Evolutionary conservation across 352 stramenopile species (phyloP).

Genomic region (Thalassiosira livingstoniorum): DNA sequence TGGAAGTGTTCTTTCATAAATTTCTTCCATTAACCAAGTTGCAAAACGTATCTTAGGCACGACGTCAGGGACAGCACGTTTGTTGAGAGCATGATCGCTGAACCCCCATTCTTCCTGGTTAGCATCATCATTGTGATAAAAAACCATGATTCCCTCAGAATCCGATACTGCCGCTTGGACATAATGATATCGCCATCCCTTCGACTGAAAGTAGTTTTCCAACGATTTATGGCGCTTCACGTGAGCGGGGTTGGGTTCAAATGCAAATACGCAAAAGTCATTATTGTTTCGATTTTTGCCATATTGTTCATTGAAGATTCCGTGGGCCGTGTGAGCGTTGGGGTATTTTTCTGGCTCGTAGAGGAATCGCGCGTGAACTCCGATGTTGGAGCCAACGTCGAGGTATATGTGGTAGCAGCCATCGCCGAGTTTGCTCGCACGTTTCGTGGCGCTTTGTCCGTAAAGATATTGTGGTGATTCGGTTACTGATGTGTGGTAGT

Average conservation of each 20-base stretch:
- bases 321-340: not conserved
- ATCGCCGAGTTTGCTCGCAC: slow-evolving; percentile 35
- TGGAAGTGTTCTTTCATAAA: slow-evolving; percentile 35
- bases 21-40: slow-evolving; percentile 41
- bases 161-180: slow-evolving; percentile 44
- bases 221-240: slow-evolving; percentile 19
- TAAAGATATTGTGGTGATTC: too few relatives aligned
- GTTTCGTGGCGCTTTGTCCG: too few relatives aligned
- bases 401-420: slow-evolving; percentile 60
- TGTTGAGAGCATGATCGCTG: not conserved
- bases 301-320: not conserved
- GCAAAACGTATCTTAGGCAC: slow-evolving; percentile 30
- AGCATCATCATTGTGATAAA: slow-evolving; percentile 53
- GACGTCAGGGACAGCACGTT: not conserved
- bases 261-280: slow-evolving; percentile 40
- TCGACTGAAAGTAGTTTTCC: slow-evolving; percentile 10
- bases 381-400: slow-evolving; percentile 62
- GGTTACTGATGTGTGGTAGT: too few relatives aligned
- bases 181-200: slow-evolving; percentile 50
- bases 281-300: slow-evolving; percentile 9
- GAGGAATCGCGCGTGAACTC: slow-evolving; percentile 53
- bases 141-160: slow-evolving; percentile 41
- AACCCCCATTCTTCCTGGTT: slow-evolving; percentile 39
- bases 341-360: slow-evolving; percentile 62
- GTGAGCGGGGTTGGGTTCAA: slow-evolving; percentile 54